phyloP scores from a whole-genome alignment of 164 flowering plant genomes.

The Vitis rupestris region DNA sequence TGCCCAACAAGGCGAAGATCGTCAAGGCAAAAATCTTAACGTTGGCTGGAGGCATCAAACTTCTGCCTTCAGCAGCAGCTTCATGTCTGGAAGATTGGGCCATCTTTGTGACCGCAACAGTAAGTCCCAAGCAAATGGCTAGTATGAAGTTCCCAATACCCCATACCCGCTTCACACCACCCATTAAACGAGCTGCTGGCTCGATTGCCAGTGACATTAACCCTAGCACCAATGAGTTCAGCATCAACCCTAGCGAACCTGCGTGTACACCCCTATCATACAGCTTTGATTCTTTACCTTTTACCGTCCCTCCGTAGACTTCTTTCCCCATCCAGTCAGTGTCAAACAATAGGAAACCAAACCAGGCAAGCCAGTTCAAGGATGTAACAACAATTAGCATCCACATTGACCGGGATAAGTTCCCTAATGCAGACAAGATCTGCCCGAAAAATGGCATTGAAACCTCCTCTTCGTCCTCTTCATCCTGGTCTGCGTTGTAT shows the following conservation, averaged over 20 bases:
- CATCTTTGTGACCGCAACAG: constrained; percentile 42
- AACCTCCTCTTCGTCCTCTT: not conserved
- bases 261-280: constrained; percentile 60
- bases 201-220: constrained; percentile 43
- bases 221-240: constrained; percentile 65
- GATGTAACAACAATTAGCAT: constrained; percentile 59
- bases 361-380: constrained; percentile 87
- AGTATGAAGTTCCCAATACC: constrained; percentile 54
- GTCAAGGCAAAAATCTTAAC: constrained; percentile 44
- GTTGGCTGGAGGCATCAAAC: constrained; percentile 11
- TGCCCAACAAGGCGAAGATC: constrained; percentile 49
- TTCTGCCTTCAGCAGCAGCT: not conserved
- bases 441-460: constrained; percentile 42
- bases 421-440: constrained; percentile 36
- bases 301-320: constrained; percentile 54
- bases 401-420: constrained; percentile 56
- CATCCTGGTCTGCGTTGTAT: not conserved
- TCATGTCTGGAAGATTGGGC: constrained; percentile 26
- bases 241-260: constrained; percentile 69
- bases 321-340: constrained; percentile 92
- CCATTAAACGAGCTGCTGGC: constrained; percentile 26
- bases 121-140: constrained; percentile 43
- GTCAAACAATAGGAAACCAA: constrained; percentile 66
- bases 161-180: constrained; percentile 56
- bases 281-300: constrained; percentile 16